Base-by-base conservation (phyloP, 2,329 filamentous ascomycete genomes). In the Aspergillus ustus region DNA sequence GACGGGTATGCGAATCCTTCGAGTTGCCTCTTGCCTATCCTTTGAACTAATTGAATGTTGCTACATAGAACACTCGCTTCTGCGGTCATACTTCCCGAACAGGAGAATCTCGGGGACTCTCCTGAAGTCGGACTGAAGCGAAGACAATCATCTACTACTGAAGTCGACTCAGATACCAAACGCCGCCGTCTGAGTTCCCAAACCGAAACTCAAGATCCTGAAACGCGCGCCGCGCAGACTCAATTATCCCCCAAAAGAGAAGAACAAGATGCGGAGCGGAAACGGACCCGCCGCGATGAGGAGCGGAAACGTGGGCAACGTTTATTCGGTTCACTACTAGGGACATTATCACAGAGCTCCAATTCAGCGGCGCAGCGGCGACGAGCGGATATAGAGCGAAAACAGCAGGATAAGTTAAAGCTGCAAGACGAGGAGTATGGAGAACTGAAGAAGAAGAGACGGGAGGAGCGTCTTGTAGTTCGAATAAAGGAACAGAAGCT, bases 231-330 rank as follows among this genome's bases (percentile, higher is more conserved):
- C n/a, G 69, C 66, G 52, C 67, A 61, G 52, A 66, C 66, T 52
- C 67, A 70, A 53, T 62, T 73, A 45, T 62, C 70, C 4, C 69
- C 73, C n/a, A 52, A 66, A 15, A 40, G 55, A 44, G 49, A 59
- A 59, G 66, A 66, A 19, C 66, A 64, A 25, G 66, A 48, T 63
- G 56, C 20, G 68, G 61, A 57, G 63, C 64, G 28, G 52, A 63
- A n/a, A 60, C 62, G 28, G 64, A 69, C 62, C 55, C 78, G 82
- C 31, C 78, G 82, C 29, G 81, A 88, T 60, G 91, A 96, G 70
- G 94, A 98, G 74, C 92, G 89, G 76, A 92, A 91, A 74, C 89
- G 94, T 43, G 91, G 91, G 22, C 90, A 91, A 76, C 86, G 94
- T 57, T 83, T 98, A 63, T 97, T 97, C 73, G 93, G 94, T 63